Conservation (phyloP, 164 flowering plant genomes). For the Pachysandra terminalis region DNA sequence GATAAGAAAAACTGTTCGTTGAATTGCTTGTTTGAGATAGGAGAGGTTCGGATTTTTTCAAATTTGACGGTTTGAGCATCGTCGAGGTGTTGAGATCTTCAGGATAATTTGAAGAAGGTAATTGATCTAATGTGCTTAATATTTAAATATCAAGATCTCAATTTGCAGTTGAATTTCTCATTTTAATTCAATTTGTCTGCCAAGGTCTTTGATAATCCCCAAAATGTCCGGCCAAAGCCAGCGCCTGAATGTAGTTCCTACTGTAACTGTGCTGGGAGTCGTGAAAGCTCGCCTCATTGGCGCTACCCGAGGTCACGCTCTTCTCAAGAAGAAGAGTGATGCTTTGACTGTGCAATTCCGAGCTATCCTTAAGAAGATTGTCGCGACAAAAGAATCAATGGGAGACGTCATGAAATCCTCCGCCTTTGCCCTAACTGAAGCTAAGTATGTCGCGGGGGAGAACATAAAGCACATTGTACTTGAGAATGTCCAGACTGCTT, state of each 20-base stretch:
- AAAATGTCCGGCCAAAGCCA: conserved; percentile 88
- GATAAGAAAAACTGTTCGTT: background rate
- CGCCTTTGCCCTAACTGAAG: conserved; percentile 86
- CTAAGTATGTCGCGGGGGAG: conserved; percentile 94
- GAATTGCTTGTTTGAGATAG: background rate
- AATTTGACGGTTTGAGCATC: background rate
- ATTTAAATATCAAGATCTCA: no score
- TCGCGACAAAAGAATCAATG: conserved; percentile 83
- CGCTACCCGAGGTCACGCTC: conserved; percentile 96
- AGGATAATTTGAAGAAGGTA: background rate
- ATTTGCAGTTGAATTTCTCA: background rate
- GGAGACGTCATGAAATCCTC: conserved; percentile 88
- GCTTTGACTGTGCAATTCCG: conserved; percentile 93
- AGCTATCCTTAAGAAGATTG: conserved; percentile 82
- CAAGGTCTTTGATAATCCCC: conserved; percentile 11
- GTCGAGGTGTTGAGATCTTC: background rate
- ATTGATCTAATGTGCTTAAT: background rate
- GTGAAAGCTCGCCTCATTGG: conserved; percentile 91
- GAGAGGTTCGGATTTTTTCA: background rate
- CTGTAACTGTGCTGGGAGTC: conserved; percentile 87
- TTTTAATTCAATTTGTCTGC: background rate
- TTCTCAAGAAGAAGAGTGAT: conserved; percentile 95
- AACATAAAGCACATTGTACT: conserved; percentile 83
- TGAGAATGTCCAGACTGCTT: conserved; percentile 75
- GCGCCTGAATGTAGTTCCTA: conserved; percentile 89